Percentiles rank a stretch among this genome's conserved stretches.
These are phyloP conservation scores for Bipolaris cookei DNA, from an alignment of 2,329 filamentous ascomycete genomes.

Conservation along the genomic window DNA sequence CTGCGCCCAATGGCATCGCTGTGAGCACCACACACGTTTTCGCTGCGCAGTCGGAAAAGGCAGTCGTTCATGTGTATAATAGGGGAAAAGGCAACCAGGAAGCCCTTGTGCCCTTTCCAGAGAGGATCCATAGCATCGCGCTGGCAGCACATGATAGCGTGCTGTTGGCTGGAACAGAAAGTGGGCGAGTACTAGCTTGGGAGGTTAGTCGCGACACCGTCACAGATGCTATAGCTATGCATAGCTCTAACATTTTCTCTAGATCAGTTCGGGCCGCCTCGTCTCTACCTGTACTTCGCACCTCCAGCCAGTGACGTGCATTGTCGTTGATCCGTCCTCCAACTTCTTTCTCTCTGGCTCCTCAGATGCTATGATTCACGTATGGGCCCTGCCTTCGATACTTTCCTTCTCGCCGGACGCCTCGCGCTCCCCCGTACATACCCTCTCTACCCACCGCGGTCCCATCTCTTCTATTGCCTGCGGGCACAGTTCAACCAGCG, in stretches of 20 bases:
- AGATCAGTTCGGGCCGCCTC: conserved; percentile 77
- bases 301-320: conserved; percentile 78
- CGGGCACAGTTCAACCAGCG: conserved; percentile 72
- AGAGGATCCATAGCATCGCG: conserved; percentile 79
- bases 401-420: conserved; percentile 65
- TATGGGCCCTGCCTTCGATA: conserved; percentile 83
- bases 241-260: conserved; percentile 16
- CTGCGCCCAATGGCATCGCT: conserved; percentile 78
- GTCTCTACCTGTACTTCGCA: conserved; percentile 78
- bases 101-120: conserved; percentile 83
- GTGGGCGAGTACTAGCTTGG: conserved; percentile 88
- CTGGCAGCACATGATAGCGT: conserved; percentile 71
- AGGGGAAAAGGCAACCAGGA: conserved; percentile 85
- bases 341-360: conserved; percentile 79
- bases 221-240: background rate
- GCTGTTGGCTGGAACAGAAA: conserved; percentile 79
- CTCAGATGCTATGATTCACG: conserved; percentile 85
- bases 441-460: conserved; percentile 77
- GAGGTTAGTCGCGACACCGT: conserved; percentile 66
- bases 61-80: conserved; percentile 90
- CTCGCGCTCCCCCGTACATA: conserved; percentile 72
- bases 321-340: conserved; percentile 72
- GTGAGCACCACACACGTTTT: conserved; percentile 85
- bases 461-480: conserved; percentile 69
- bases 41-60: conserved; percentile 88